Base-by-base conservation (phyloP, 352 stramenopile species). In the Pythium coloratum region DNA sequence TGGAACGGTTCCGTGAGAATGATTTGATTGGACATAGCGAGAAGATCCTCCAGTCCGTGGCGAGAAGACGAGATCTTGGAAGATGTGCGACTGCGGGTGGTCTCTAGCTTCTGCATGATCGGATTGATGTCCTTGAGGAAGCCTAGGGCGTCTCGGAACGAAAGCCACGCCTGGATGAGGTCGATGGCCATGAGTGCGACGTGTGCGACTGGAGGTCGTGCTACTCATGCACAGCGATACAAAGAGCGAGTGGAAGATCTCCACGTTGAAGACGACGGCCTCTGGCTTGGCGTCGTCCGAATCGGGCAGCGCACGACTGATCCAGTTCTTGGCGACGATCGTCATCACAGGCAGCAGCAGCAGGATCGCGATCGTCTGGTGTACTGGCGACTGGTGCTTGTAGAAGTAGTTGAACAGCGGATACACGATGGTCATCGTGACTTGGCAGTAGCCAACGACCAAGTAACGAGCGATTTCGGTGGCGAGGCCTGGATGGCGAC, bases 341-440 rank as follows among this genome's bases (percentile, higher is more conserved):
- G 85, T 87, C 24, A 85, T 67, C 32, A 82, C 47, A 13, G 72
- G 75, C 12, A 87, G 67, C 8, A 87, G 2, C 26, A 78, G n/a
- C 6, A 67, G 26, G 34, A 59, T 54, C 1, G 42, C 36, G 12
- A 44, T 18, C 8, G 56, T 76, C 44, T 78, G 68, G 30, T 62
- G 6, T 2, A 28, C 30, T 0, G 46, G 47, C 28, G 59, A 64
- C 26, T 73, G 32, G 2, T n/a, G 24, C 30, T 61, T 49, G 57
- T 70, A 78, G 2, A 67, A 28, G 18, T 49, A 56, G 44, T 59
- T 68, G 47, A 63, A 73, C 12, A 65, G 10, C 12, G 68, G 60
- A 46, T 71, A 75, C 3, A 73, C 6, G 38, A 70, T 33, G 2
- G 53, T 68, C 24, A 72, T 59, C 2, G 46, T n/a, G 33, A 72